These are phyloP conservation scores for Hyaloscypha finlandica DNA, from an alignment of 495 filamentous ascomycete genomes.

Conservation along the genomic window DNA sequence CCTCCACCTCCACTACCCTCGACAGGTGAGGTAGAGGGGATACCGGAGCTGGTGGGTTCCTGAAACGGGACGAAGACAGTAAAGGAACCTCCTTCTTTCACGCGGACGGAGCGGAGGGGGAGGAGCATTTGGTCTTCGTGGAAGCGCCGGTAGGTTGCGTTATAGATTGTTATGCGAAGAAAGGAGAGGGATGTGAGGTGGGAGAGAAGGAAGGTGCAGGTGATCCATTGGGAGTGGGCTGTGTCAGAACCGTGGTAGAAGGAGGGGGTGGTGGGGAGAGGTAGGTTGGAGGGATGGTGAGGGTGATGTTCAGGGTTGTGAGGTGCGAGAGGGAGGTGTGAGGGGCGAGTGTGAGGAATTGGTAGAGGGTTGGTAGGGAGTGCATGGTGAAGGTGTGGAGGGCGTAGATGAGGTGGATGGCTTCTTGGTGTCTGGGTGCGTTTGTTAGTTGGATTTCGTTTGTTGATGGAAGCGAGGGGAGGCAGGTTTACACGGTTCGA, in stretches of 20 bases:
- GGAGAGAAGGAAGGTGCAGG: neutral
- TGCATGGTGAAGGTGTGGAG: neutral
- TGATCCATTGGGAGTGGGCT: neutral
- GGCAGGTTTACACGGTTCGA: neutral
- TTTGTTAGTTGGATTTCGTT: neutral
- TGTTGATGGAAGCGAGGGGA: neutral
- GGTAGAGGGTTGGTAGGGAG: neutral
- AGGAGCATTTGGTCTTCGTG: neutral
- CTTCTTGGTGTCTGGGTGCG: neutral
- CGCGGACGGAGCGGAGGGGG: neutral
- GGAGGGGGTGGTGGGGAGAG: neutral
- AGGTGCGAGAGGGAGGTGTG: neutral
- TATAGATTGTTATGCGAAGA: neutral
- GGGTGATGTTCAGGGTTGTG: neutral
- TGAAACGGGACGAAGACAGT: neutral
- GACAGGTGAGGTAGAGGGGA: neutral
- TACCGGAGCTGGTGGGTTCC: neutral
- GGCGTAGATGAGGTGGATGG: slow-evolving; percentile 22
- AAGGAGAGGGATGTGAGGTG: neutral
- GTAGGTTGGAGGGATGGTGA: neutral
- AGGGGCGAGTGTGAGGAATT: neutral
- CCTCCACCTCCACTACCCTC: too few species aligned
- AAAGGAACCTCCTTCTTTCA: neutral
- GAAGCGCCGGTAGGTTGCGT: neutral
- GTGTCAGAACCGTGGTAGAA: neutral